Base-by-base conservation (phyloP, 768 basidiomycete genomes). In the Suillus hirtellus region DNA sequence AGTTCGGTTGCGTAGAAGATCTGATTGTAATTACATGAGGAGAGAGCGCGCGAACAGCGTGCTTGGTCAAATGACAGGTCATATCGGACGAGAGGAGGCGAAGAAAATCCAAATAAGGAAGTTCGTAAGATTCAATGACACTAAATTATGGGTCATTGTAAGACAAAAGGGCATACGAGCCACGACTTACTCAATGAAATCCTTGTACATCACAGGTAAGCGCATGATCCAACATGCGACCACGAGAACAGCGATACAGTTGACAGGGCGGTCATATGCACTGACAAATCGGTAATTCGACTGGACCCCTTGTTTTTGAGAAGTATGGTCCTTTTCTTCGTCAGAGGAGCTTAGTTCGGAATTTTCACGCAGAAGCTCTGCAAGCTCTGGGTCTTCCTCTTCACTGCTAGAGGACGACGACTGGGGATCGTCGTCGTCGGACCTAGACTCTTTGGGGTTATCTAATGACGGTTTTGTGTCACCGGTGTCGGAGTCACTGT, bases 181-280 rank as follows among this genome's bases (percentile, higher is more conserved):
- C 62, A 52, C 42, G 21, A 71, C 88, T 65, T 69, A 91, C 95
- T 79, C 80, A 50, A 87, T 81, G 58, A 96, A 82, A 70, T 97
- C 94, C 69, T 81, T 82, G 69, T 88, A 90, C 68, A 90, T 77
- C 12, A 91, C 78, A 0, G 95, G 93, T 43, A 95, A 73, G 21
- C 95, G 82, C 72, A 96, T 70, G 24, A 84, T 87, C 92, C 92
- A 95, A 66, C 89, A 90, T 2, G 84, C 90, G 4, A 95, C 72
- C 19, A 90, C 78, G 4, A 96, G 78, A 47, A 95, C 81, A 3
- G 88, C 86, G 37, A 97, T 77, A 35, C 80, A 86, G 59, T 81
- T 81, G 34, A 77, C 78, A 1, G 83, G 80, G 11, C 71, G 72
- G 62, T 82, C 80, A 54, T 75, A 79, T 47, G 63, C 63, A 38